Conservation (phyloP, 2,329 filamentous ascomycete genomes). For the Penicillium sp. region DNA sequence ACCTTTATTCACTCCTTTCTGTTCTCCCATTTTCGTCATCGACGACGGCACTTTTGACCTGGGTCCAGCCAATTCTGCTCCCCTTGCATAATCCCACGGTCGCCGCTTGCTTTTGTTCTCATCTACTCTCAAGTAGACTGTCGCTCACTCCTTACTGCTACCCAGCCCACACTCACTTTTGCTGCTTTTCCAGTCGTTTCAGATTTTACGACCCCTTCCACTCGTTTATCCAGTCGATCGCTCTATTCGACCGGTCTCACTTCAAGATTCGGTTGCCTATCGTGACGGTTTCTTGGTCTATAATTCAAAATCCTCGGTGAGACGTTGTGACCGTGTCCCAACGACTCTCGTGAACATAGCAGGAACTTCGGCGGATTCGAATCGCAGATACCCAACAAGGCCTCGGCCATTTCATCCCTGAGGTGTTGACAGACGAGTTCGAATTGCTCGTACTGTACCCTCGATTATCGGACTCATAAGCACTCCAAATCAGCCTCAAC, state of each 20-base stretch:
- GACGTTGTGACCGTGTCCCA: conserved; percentile 16
- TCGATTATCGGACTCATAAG: conserved; percentile 6
- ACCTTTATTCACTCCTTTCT: conserved; percentile 26
- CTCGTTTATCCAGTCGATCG: conserved; percentile 15
- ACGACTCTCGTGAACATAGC: background rate
- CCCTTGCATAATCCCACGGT: conserved; percentile 24
- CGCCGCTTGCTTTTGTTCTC: conserved; percentile 20
- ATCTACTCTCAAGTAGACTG: conserved; percentile 13
- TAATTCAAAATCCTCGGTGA: background rate
- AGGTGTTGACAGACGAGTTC: conserved; percentile 21
- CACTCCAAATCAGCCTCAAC: conserved; percentile 12
- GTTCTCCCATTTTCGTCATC: conserved; percentile 4
- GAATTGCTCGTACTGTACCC: conserved; percentile 18
- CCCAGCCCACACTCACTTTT: conserved; percentile 9
- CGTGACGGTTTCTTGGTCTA: conserved; percentile 14
- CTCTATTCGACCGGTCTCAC: conserved; percentile 15
- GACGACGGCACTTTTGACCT: conserved; percentile 23
- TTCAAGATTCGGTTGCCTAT: conserved; percentile 19
- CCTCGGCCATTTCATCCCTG: background rate
- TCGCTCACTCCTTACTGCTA: conserved; percentile 24
- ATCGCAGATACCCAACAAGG: background rate
- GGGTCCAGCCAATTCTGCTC: conserved; percentile 19
- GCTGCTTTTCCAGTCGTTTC: conserved; percentile 17
- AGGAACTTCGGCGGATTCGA: background rate
- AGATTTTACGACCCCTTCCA: conserved; percentile 20